Percentiles rank a stretch among this genome's conserved stretches.
phyloP scores from a whole-genome alignment of 768 basidiomycete genomes.

The Lentinus brumalis region DNA sequence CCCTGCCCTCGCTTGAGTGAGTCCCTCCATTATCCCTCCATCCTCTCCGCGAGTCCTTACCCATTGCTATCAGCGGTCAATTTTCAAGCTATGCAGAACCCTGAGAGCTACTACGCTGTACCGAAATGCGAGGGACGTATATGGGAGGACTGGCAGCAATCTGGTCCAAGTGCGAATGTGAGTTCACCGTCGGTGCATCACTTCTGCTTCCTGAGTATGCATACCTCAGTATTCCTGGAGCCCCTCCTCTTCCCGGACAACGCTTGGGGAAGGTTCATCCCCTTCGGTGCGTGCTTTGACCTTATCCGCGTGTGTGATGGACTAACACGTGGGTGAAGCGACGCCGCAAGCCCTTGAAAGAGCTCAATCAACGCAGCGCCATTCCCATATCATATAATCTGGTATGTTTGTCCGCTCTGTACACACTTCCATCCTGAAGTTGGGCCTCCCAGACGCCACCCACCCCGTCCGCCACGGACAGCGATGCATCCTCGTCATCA shows the following conservation, averaged over 20 bases:
- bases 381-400: slow-evolving; percentile 23
- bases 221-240: slow-evolving; percentile 26
- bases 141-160: slow-evolving; percentile 27
- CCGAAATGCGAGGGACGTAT: slow-evolving; percentile 22
- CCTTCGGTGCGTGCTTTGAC: slow-evolving; percentile 17
- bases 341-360: slow-evolving; percentile 1
- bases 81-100: slow-evolving; percentile 25
- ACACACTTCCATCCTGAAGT: background rate
- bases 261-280: slow-evolving; percentile 13
- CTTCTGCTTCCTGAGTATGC: too few species aligned
- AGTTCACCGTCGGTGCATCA: too few species aligned
- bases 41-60: too few species aligned
- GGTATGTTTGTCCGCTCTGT: slow-evolving; percentile 5
- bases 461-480: slow-evolving; percentile 20
- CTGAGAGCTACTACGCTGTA: slow-evolving; percentile 23
- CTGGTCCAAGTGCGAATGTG: slow-evolving; percentile 23
- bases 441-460: slow-evolving; percentile 15
- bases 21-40: slow-evolving; percentile 11
- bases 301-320: background rate
- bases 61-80: slow-evolving; percentile 3
- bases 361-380: slow-evolving; percentile 1
- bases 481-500: slow-evolving; percentile 25
- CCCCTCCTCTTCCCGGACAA: slow-evolving; percentile 14
- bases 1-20: slow-evolving; percentile 20
- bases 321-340: background rate